Conservation (phyloP, 148 eudicot species). For the Hydrangea macrophylla region DNA sequence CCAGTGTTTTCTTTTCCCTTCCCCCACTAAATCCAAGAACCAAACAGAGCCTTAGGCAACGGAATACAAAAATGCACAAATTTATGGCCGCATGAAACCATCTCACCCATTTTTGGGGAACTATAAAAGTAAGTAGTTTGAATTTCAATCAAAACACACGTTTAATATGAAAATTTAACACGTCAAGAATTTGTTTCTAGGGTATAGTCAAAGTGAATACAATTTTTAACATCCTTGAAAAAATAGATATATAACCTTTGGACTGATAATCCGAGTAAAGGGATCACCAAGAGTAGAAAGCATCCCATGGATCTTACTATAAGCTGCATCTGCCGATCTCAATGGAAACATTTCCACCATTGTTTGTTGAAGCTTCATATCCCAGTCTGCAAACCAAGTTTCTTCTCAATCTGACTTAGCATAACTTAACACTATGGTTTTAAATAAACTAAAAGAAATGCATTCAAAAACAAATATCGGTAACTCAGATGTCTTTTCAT, state of each 20-base stretch:
- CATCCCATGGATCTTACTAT: slow-evolving; percentile 77
- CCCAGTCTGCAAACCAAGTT: slow-evolving; percentile 67
- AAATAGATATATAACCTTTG: slow-evolving; percentile 50
- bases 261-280: slow-evolving; percentile 84
- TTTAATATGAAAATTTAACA: not conserved
- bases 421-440: no score
- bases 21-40: no score
- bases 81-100: not conserved
- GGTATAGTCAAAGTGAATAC: not conserved
- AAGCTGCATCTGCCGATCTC: slow-evolving; percentile 93
- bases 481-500: no score
- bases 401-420: not conserved
- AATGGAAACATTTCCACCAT: slow-evolving; percentile 98
- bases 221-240: not conserved
- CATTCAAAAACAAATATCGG: no score
- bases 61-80: not conserved
- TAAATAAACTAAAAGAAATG: no score
- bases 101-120: not conserved
- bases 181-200: not conserved
- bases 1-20: no score
- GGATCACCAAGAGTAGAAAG: slow-evolving; percentile 96
- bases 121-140: not conserved
- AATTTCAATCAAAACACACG: not conserved
- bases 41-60: not conserved
- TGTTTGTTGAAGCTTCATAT: slow-evolving; percentile 85